These are phyloP conservation scores for Melampsora larici-populina DNA, from an alignment of 1,284 basidiomycete genomes.

Conservation along the genomic window DNA sequence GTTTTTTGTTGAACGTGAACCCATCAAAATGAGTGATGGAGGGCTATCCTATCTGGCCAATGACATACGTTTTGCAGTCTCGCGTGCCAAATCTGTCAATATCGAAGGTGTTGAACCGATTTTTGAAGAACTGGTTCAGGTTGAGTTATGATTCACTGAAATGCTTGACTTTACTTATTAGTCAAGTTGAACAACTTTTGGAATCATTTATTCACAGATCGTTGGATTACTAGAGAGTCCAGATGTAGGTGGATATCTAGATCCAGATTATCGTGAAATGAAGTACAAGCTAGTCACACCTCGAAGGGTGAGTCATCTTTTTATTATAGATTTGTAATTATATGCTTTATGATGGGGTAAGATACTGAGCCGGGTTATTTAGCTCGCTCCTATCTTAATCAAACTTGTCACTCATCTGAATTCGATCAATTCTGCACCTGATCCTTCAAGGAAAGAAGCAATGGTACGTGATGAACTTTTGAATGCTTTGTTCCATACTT, in stretches of 20 bases:
- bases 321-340: neutral
- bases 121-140: conserved; percentile 32
- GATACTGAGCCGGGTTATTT: neutral
- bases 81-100: neutral
- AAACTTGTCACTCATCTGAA: neutral
- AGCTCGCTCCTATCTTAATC: conserved; percentile 2
- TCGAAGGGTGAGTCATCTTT: conserved; percentile 8
- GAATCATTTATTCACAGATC: conserved; percentile 5
- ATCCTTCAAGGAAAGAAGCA: conserved; percentile 5
- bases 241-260: conserved; percentile 15
- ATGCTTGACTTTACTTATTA: neutral
- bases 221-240: conserved; percentile 17
- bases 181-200: neutral
- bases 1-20: conserved; percentile 36
- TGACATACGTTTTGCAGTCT: conserved; percentile 30
- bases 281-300: conserved; percentile 19
- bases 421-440: neutral
- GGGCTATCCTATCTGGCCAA: conserved; percentile 25
- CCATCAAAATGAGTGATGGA: conserved; percentile 21
- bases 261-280: conserved; percentile 22
- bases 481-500: neutral
- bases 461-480: neutral
- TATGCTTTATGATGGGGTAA: neutral
- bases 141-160: neutral
- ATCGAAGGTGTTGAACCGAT: conserved; percentile 2